Evolutionary conservation across 768 basidiomycete species (phyloP), one percentile per base, ranked within the genome.

Genomic region (Pleurotus platypus): DNA sequence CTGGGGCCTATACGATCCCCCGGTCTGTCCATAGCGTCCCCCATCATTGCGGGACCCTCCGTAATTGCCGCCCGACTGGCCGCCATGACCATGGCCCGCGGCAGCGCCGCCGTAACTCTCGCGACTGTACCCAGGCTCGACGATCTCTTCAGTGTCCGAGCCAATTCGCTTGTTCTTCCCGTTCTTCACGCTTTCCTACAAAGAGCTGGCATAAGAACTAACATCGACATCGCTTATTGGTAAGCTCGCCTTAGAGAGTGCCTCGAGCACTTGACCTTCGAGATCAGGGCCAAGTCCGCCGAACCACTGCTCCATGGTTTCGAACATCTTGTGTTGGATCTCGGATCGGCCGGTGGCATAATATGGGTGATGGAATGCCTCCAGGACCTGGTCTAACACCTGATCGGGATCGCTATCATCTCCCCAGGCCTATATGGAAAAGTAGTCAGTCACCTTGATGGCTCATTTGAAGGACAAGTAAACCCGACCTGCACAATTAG

Each of bases 331-430:
- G 54, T 75, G 63, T 67, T 88, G 86, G 55, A 87, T 80, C 35
- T 70, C 67, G 13, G 82, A 84, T 26, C 66, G 67, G 3, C 81
- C 80, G 40, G 70, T 75, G 46, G 79, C 80, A 66, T 83, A 88
- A 66, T 83, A 86, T 5, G 86, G 86, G 64, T 87, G 87, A 64
- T 88, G 85, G 75, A 88, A 85, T 4, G 84, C 82, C 61, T 85
- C 77, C 3, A 87, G 73, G 57, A 86, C 79, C 79, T 78, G 37
- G 27, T 12, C n/a, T 13, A 85, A 73, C 35, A 80, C 74, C 13
- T 65, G 62, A 53, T 81, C 74, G 1, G 78, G 71, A 58, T 83
- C 63, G 39, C 65, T 71, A 35, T 77, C 64, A 58, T 80, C 73
- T 35, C 69, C 71, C 83, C 84, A 86, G 0, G 83, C 79, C 70